Percentiles rank a stretch among this genome's conserved stretches.
phyloP scores from a whole-genome alignment of 148 eudicot species.

The Rheum nobile region DNA sequence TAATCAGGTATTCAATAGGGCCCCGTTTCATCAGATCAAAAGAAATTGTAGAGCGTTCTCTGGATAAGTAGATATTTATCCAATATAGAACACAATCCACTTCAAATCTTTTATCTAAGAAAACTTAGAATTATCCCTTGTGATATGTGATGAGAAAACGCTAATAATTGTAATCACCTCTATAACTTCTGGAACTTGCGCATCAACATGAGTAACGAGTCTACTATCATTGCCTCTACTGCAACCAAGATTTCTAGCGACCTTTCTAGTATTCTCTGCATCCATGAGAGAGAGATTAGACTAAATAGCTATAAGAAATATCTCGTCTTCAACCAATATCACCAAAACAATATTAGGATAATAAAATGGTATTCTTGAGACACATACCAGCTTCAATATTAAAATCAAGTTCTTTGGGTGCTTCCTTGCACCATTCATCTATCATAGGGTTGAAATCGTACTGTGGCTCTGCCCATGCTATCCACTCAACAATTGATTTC shows the following conservation, averaged over 20 bases:
- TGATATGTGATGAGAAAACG: background rate
- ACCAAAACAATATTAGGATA: background rate
- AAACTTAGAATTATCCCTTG: background rate
- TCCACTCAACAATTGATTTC: constrained; percentile 90
- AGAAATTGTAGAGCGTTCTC: background rate
- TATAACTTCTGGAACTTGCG: constrained; percentile 83
- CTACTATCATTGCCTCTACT: constrained; percentile 22
- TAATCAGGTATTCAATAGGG: background rate
- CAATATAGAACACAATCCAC: background rate
- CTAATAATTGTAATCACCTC: constrained; percentile 38
- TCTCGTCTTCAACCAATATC: background rate
- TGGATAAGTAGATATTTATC: background rate
- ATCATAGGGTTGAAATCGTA: constrained; percentile 93
- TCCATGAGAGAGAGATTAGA: constrained; percentile 12
- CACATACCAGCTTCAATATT: constrained; percentile 87
- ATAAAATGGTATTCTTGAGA: background rate
- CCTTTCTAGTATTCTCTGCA: constrained; percentile 88
- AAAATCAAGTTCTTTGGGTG: constrained; percentile 91
- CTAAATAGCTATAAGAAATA: background rate
- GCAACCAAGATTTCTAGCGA: constrained; percentile 81
- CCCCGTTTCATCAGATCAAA: background rate
- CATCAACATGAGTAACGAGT: constrained; percentile 49
- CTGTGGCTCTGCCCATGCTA: constrained; percentile 99
- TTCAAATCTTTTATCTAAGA: background rate
- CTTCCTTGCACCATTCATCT: constrained; percentile 98